Evolutionary conservation across 495 filamentous ascomycete genomes (phyloP), one percentile per base, ranked within the genome.

Genomic region (Trichoderma asperelloides): DNA sequence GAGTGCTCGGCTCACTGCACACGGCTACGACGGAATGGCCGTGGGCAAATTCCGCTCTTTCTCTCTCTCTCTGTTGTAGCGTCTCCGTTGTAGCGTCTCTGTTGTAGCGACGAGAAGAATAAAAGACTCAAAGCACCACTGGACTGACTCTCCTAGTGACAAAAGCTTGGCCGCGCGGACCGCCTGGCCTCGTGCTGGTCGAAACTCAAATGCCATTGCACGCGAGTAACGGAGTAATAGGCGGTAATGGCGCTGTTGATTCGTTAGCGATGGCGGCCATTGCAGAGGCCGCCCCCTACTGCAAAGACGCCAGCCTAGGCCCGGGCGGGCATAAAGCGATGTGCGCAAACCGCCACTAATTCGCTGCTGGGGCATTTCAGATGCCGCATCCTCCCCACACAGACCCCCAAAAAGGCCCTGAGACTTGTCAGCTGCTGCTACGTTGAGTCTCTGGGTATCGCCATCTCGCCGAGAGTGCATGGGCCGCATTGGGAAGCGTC

Each of bases 231-330:
- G 55, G 55, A 60, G 55, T 60, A 60, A 28, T 60, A 60, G 55
- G 55, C 55, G 55, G 55, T 21, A 60, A 15, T 60, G 55, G 27
- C 55, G 55, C 55, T 60, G 55, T 0, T 60, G 55, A 60, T 60
- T 60, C 55, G 55, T 18, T 60, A 27, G 55, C 55, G 55, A 60
- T 25, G 55, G 55, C 55, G 55, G 55, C 55, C 55, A 60, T 60
- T 60, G 55, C 55, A 60, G 55, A 28, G 55, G 55, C 28, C 28
- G 27, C 55, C 55, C 55, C 55, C n/a, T n/a, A n/a, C n/a, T n/a
- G n/a, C 18, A 28, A 30, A 28, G 25, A 1, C 11, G 11, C 23
- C 23, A 25, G 25, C 5, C 25, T 15, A 30, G 9, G 16, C 55
- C 55, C 11, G 55, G 9, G 13, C 23, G n/a, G 55, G 55, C 55